phyloP scores from a whole-genome alignment of 2,329 filamentous ascomycete genomes.

The Clarireedia paspali region DNA sequence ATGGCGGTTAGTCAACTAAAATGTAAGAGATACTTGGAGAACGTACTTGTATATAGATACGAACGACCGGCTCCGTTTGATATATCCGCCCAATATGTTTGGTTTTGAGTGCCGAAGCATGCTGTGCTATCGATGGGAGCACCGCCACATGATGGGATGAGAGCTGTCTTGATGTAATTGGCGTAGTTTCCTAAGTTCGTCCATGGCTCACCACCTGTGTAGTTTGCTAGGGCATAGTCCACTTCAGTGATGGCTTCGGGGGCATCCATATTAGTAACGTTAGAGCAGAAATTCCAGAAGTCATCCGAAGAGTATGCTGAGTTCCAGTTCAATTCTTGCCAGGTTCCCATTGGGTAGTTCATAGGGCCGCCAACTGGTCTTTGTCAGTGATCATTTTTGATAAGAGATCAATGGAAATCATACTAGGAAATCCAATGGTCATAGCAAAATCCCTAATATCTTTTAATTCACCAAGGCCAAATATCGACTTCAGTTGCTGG shows the following conservation, averaged over 20 bases:
- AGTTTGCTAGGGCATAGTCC: constrained; percentile 39
- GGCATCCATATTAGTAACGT: constrained; percentile 40
- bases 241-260: constrained; percentile 36
- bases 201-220: constrained; percentile 43
- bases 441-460: constrained; percentile 41
- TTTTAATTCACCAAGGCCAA: constrained; percentile 37
- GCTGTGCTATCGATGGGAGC: constrained; percentile 35
- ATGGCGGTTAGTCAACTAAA: background rate
- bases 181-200: constrained; percentile 43
- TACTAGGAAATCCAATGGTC: constrained; percentile 38
- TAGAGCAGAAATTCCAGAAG: constrained; percentile 45
- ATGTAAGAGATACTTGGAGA: background rate
- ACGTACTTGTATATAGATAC: constrained; percentile 39
- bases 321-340: constrained; percentile 47
- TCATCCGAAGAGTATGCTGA: constrained; percentile 35
- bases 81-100: constrained; percentile 37
- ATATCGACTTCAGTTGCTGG: constrained; percentile 38
- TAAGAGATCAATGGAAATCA: background rate
- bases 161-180: constrained; percentile 40
- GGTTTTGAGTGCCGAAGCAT: constrained; percentile 36
- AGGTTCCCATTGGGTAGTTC: constrained; percentile 42
- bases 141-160: constrained; percentile 36
- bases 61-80: constrained; percentile 35
- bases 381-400: constrained; percentile 3
- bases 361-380: constrained; percentile 35